Conservation (phyloP, 2,329 filamentous ascomycete genomes). For the Trichoderma sp. region DNA sequence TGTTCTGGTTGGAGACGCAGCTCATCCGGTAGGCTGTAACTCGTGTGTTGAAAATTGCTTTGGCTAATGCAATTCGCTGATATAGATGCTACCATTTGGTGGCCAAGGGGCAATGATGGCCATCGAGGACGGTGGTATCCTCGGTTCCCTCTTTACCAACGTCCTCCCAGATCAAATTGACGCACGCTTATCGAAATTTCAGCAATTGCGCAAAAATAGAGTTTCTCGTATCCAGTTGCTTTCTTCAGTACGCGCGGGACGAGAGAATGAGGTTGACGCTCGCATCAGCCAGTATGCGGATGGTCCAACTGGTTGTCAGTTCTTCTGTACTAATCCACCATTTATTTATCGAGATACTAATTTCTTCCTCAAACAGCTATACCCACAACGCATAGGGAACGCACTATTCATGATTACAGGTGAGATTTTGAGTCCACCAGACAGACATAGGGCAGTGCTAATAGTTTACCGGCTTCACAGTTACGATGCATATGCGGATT, state of each 20-base stretch:
- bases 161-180: background rate
- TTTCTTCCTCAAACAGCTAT: background rate
- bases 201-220: background rate
- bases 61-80: background rate
- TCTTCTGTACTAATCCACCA: background rate
- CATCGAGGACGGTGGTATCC: background rate
- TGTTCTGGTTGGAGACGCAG: background rate
- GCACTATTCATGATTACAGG: background rate
- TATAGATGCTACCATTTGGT: background rate
- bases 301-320: background rate
- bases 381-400: background rate
- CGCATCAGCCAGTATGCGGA: background rate
- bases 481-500: background rate
- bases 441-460: background rate
- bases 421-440: background rate
- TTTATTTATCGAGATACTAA: background rate
- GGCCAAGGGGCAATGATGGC: background rate
- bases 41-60: background rate
- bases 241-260: background rate
- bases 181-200: background rate
- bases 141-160: background rate
- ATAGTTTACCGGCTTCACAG: background rate
- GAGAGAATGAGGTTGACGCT: background rate
- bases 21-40: background rate
- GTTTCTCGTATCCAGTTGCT: background rate